phyloP scores from a whole-genome alignment of 306 rosid genomes.

The Fragaria nilgerrensis region DNA sequence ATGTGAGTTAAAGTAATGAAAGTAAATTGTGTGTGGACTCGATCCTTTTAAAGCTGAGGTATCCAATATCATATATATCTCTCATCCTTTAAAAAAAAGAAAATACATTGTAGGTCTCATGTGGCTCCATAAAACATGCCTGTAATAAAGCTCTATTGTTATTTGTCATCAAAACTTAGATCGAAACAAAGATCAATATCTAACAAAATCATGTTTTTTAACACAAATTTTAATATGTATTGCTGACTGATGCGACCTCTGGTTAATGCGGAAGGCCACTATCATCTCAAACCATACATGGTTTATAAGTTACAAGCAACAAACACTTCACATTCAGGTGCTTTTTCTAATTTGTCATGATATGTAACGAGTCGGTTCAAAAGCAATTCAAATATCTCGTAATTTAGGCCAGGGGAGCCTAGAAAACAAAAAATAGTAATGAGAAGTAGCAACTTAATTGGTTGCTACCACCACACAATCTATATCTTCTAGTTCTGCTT shows the following conservation, averaged over 20 bases:
- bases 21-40: too few species aligned
- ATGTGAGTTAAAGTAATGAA: too few species aligned
- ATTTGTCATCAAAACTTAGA: too few species aligned
- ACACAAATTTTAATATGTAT: too few species aligned
- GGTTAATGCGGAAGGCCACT: neutral
- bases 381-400: neutral
- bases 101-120: too few species aligned
- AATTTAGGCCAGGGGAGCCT: neutral
- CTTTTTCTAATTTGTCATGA: neutral
- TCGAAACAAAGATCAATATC: too few species aligned
- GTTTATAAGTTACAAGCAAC: neutral
- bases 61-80: too few species aligned
- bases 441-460: neutral
- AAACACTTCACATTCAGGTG: neutral
- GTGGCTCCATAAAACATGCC: too few species aligned
- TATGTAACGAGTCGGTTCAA: neutral
- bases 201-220: too few species aligned
- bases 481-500: neutral
- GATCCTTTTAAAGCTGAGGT: too few species aligned
- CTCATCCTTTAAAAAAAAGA: too few species aligned
- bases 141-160: too few species aligned
- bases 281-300: neutral
- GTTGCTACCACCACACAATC: conserved; percentile 9
- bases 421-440: neutral
- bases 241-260: neutral